Conservation (phyloP, 2,329 filamentous ascomycete species). For the Periconia macrospinosa region DNA sequence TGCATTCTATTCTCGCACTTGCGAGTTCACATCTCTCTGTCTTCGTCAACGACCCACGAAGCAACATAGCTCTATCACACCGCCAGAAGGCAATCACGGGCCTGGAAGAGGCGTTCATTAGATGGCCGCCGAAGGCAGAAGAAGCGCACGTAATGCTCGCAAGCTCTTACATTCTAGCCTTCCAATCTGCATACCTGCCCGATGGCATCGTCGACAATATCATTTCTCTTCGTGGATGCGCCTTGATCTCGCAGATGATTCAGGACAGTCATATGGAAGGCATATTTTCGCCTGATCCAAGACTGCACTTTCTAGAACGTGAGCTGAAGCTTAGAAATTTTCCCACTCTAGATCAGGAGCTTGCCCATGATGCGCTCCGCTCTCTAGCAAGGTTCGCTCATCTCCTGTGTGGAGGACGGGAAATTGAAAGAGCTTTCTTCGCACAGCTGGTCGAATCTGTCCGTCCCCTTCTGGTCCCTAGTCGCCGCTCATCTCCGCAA, state of each 20-base stretch:
- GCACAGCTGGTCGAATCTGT: no score
- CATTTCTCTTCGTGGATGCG: slow-evolving; percentile 21
- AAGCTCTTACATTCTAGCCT: slow-evolving; percentile 20
- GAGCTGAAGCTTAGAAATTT: no score
- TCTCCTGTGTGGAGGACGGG: no score
- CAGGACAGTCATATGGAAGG: slow-evolving; percentile 11
- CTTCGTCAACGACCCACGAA: slow-evolving; percentile 12
- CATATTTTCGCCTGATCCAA: slow-evolving; percentile 11
- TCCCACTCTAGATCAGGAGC: no score
- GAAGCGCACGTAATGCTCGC: slow-evolving; percentile 28
- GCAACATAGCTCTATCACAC: slow-evolving; percentile 13
- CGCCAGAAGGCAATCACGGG: slow-evolving; percentile 25
- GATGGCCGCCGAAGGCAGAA: slow-evolving; percentile 21
- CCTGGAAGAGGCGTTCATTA: slow-evolving; percentile 21
- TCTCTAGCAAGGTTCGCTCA: no score
- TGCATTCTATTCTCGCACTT: slow-evolving; percentile 17
- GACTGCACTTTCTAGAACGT: background rate
- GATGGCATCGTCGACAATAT: slow-evolving; percentile 24
- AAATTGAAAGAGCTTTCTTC: no score
- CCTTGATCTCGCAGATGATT: slow-evolving; percentile 20
- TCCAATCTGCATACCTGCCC: slow-evolving; percentile 20
- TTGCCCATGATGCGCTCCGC: no score
- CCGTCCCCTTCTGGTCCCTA: no score
- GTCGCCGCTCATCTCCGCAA: no score
- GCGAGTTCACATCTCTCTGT: slow-evolving; percentile 23